Percentiles rank a stretch among this genome's conserved stretches.
Conservation (phyloP, 192 early-diverging fungal genomes). For the Coemansia sp. region DNA sequence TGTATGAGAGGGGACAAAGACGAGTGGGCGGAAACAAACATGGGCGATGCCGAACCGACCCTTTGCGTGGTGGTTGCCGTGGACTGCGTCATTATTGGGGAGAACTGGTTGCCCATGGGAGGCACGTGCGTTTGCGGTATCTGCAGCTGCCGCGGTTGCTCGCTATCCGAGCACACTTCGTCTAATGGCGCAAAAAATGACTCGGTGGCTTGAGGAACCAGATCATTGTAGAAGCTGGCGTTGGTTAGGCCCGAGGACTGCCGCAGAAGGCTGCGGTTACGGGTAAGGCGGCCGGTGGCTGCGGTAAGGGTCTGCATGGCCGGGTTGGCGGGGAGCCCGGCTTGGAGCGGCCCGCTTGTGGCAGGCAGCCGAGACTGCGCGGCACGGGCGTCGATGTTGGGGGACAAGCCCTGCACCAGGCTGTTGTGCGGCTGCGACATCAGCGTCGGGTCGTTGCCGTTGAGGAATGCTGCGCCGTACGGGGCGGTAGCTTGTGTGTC, state of each 20-base stretch:
- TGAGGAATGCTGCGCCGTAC: slow-evolving; percentile 31
- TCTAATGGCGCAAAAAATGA: slow-evolving; percentile 54
- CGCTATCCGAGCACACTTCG: slow-evolving; percentile 43
- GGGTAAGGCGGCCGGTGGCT: slow-evolving; percentile 24
- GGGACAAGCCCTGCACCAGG: slow-evolving; percentile 38
- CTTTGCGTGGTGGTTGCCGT: neutral
- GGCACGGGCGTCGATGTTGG: slow-evolving; percentile 24
- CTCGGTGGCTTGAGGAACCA: slow-evolving; percentile 44
- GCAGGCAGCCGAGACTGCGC: neutral
- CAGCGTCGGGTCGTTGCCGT: slow-evolving; percentile 39
- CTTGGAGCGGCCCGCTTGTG: neutral
- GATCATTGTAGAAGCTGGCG: slow-evolving; percentile 46
- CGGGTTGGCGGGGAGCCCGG: neutral
- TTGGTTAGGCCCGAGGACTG: slow-evolving; percentile 39
- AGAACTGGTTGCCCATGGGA: slow-evolving; percentile 30
- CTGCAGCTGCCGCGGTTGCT: neutral
- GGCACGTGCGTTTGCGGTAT: neutral
- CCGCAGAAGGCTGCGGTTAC: slow-evolving; percentile 38
- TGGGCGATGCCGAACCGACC: slow-evolving; percentile 3
- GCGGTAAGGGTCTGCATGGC: slow-evolving; percentile 11
- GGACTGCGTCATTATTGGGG: slow-evolving; percentile 15
- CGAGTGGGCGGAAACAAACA: neutral
- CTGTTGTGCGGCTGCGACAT: slow-evolving; percentile 56
- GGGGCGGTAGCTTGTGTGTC: slow-evolving; percentile 15
- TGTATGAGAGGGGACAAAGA: neutral